Evolutionary conservation across 371 early-diverging fungal species (phyloP).

Genomic region (Mortierella sp.): DNA sequence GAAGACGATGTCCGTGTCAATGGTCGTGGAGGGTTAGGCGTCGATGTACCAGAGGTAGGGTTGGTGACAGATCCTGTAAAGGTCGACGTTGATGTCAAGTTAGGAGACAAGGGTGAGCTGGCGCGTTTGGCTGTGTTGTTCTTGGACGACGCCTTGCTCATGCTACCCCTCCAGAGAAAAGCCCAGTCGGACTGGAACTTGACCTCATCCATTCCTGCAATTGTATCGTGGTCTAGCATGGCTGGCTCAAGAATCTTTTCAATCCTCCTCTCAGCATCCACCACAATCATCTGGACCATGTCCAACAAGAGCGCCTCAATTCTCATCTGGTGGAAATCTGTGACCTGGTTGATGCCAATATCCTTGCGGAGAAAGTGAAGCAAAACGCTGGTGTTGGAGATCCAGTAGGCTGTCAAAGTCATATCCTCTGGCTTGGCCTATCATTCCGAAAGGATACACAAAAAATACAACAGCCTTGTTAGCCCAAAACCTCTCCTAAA

Average conservation of each 20-base stretch:
- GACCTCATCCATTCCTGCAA: conserved; percentile 75
- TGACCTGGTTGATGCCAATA: conserved; percentile 69
- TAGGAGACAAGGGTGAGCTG: conserved; percentile 20
- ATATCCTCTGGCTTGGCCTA: conserved; percentile 60
- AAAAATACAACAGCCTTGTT: not conserved
- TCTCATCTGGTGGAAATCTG: conserved; percentile 71
- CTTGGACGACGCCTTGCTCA: conserved; percentile 15
- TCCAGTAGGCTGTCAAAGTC: conserved; percentile 82
- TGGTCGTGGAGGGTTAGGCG: not conserved
- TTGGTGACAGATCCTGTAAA: not conserved
- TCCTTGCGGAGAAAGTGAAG: conserved; percentile 88
- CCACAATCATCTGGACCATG: conserved; percentile 71
- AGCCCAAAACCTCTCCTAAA: not conserved
- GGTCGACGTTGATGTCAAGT: conserved; percentile 10
- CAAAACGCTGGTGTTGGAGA: conserved; percentile 82
- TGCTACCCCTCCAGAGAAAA: conserved; percentile 57
- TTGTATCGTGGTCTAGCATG: conserved; percentile 81
- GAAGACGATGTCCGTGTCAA: conserved; percentile 30
- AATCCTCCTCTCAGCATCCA: conserved; percentile 71
- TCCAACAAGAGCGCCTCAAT: conserved; percentile 81
- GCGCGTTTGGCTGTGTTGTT: conserved; percentile 19
- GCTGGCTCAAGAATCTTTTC: conserved; percentile 73
- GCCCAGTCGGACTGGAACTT: conserved; percentile 75
- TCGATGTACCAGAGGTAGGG: not conserved
- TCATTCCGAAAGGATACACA: not conserved